These are phyloP conservation scores for Ogataea siamensis DNA, from an alignment of 805 yeast species.

Conservation along the genomic window DNA sequence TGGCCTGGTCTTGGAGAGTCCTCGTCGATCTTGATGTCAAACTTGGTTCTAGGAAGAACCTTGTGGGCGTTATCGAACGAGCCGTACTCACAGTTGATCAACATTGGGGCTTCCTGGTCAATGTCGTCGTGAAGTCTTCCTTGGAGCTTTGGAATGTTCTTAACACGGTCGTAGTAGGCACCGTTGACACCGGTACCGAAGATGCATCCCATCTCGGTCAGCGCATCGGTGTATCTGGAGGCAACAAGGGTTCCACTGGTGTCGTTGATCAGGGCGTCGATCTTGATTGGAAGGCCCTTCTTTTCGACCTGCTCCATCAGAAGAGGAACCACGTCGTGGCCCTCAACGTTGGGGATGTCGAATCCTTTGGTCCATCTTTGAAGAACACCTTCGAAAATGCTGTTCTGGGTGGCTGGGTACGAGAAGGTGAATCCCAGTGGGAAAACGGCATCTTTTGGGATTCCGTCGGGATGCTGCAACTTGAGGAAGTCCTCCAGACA, in stretches of 20 bases:
- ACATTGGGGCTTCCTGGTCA: constrained; percentile 71
- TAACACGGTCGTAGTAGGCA: constrained; percentile 83
- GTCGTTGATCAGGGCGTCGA: constrained; percentile 94
- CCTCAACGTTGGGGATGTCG: constrained; percentile 93
- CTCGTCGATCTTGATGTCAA: constrained; percentile 76
- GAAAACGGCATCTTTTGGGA: constrained; percentile 47
- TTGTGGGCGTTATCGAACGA: constrained; percentile 92
- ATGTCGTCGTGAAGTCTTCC: constrained; percentile 72
- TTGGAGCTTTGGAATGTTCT: constrained; percentile 78
- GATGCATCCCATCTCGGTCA: constrained; percentile 92
- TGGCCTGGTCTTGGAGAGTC: constrained; percentile 97
- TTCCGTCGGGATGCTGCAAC: constrained; percentile 70
- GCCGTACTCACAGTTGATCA: constrained; percentile 98
- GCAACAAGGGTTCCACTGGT: constrained; percentile 98
- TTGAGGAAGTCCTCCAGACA: constrained; percentile 71
- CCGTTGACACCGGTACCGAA: constrained; percentile 99
- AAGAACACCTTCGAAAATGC: constrained; percentile 81
- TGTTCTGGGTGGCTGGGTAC: constrained; percentile 82
- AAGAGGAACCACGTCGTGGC: constrained; percentile 91
- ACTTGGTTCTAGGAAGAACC: constrained; percentile 87
- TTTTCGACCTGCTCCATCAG: constrained; percentile 71
- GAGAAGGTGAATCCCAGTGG: constrained; percentile 97
- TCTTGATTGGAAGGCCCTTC: constrained; percentile 73
- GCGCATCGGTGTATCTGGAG: constrained; percentile 87
- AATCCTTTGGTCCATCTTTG: constrained; percentile 99